A percentile compares a stretch with the other conserved stretches of the same genome.
These are phyloP conservation scores for Pythium myriotylum DNA, from an alignment of 352 stramenopile species.

Conservation along the genomic window DNA sequence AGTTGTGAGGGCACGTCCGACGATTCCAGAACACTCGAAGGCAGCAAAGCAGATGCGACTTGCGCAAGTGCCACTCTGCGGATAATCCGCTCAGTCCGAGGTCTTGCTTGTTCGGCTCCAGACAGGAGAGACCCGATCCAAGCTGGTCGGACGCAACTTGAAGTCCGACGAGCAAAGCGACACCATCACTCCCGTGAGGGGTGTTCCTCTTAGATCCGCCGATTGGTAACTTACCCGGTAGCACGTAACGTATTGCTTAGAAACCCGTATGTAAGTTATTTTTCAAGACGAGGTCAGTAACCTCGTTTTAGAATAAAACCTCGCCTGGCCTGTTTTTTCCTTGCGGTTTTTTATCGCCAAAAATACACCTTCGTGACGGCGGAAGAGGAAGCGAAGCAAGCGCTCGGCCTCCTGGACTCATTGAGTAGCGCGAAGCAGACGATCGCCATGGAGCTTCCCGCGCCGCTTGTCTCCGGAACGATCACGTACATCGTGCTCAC, in stretches of 20 bases:
- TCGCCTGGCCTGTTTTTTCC: slow-evolving; percentile 10
- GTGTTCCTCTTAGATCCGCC: too few relatives aligned
- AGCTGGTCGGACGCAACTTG: not conserved
- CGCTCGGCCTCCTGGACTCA: not conserved
- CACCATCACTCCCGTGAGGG: too few relatives aligned
- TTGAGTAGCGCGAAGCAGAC: slow-evolving; percentile 1
- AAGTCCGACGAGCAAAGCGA: not conserved
- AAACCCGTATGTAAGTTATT: too few relatives aligned
- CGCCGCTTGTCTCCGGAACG: slow-evolving; percentile 76
- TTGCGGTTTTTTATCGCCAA: slow-evolving; percentile 25
- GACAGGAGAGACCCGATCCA: not conserved
- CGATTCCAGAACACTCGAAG: too few relatives aligned
- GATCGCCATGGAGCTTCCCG: slow-evolving; percentile 69
- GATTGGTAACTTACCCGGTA: not conserved
- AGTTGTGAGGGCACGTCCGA: too few relatives aligned
- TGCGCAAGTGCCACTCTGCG: too few relatives aligned
- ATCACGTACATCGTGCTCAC: slow-evolving; percentile 90
- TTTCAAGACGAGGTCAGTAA: not conserved
- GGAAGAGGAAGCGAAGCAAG: slow-evolving; percentile 1
- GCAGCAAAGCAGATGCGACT: too few relatives aligned
- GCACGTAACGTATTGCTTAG: too few relatives aligned
- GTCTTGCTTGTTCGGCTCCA: not conserved
- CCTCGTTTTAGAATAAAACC: slow-evolving; percentile 8
- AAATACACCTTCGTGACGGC: slow-evolving; percentile 6
- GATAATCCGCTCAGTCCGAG: not conserved